A percentile compares a stretch with the other conserved stretches of the same genome.
phyloP scores from a whole-genome alignment of 805 yeast species.

The Tetrapisispora phaffii region DNA sequence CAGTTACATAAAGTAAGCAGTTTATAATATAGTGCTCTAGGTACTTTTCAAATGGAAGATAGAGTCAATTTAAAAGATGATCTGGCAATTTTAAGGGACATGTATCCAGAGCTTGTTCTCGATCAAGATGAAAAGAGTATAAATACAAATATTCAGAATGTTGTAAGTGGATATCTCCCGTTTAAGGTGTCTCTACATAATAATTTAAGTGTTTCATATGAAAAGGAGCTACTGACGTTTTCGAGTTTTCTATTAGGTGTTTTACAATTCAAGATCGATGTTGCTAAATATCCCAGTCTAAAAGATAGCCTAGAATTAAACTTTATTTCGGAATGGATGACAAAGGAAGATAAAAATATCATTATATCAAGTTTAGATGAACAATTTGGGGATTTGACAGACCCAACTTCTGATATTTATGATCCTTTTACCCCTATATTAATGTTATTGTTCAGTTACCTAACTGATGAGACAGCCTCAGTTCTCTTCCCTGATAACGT shows the following conservation, averaged over 20 bases:
- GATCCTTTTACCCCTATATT: slow-evolving; percentile 29
- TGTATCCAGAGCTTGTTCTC: slow-evolving; percentile 25
- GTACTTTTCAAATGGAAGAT: neutral
- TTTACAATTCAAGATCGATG: slow-evolving; percentile 11
- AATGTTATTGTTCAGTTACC: slow-evolving; percentile 35
- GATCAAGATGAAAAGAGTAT: slow-evolving; percentile 1
- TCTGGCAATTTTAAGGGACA: slow-evolving; percentile 17
- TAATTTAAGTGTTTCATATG: slow-evolving; percentile 9
- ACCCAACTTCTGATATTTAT: slow-evolving; percentile 10
- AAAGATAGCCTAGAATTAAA: slow-evolving; percentile 9
- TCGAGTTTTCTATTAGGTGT: slow-evolving; percentile 9
- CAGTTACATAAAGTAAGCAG: too few relatives aligned
- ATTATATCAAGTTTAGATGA: slow-evolving; percentile 15
- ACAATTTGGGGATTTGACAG: slow-evolving; percentile 29
- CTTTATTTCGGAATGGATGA: slow-evolving; percentile 29
- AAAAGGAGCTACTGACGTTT: slow-evolving; percentile 5
- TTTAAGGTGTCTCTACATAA: slow-evolving; percentile 10
- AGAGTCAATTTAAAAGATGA: slow-evolving; percentile 14
- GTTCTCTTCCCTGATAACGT: slow-evolving; percentile 9
- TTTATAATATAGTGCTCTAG: too few relatives aligned
- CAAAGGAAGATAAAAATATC: slow-evolving; percentile 7
- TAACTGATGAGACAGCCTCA: slow-evolving; percentile 21
- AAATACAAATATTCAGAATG: neutral
- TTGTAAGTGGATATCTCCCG: slow-evolving; percentile 10
- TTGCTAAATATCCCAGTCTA: slow-evolving; percentile 14